Percentiles rank a stretch among this genome's conserved stretches.
These are phyloP conservation scores for Eimeria zaria DNA, from an alignment of 169 alveolate species.

Conservation along the genomic window DNA sequence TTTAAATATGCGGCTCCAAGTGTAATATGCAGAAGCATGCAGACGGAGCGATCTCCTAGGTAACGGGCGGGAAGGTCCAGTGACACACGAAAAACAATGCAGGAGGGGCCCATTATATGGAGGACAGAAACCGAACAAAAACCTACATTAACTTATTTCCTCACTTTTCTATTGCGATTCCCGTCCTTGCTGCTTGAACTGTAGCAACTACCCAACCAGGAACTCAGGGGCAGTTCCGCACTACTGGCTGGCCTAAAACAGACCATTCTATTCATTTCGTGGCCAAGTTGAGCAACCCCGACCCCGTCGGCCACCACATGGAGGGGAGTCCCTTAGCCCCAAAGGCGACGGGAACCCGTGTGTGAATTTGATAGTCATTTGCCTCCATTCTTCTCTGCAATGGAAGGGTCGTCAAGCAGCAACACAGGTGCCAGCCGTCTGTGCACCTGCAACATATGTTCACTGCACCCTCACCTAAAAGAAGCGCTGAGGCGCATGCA, in stretches of 20 bases:
- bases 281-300: background rate
- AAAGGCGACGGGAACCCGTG: background rate
- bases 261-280: background rate
- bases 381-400: background rate
- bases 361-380: background rate
- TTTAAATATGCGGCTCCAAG: background rate
- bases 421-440: background rate
- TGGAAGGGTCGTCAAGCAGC: background rate
- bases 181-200: background rate
- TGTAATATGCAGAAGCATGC: too few relatives aligned
- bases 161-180: background rate
- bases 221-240: background rate
- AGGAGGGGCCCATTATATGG: background rate
- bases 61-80: background rate
- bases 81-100: background rate
- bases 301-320: background rate
- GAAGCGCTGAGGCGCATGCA: constrained; percentile 63
- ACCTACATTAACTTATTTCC: too few relatives aligned
- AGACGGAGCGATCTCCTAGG: background rate
- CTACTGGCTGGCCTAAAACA: background rate
- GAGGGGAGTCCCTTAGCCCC: background rate
- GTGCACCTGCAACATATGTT: constrained; percentile 42
- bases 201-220: background rate
- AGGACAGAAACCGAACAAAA: background rate
- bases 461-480: constrained; percentile 56